Evolutionary conservation across 805 yeast genomes (phyloP).

Genomic region (Saccharomyces mikatae): DNA sequence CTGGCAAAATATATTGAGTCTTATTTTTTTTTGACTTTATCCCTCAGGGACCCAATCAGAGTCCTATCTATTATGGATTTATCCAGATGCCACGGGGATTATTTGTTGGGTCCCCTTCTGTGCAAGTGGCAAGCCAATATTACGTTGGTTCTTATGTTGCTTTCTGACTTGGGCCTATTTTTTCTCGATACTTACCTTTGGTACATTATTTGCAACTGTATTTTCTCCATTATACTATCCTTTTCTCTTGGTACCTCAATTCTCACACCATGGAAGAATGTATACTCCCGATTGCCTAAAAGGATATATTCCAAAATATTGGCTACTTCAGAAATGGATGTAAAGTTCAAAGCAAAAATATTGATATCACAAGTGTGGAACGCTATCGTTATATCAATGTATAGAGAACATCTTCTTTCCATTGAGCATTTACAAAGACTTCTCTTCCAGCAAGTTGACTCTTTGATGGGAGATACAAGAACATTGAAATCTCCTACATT

Average conservation of each 20-base stretch:
- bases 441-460: slow-evolving; percentile 45
- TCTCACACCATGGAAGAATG: slow-evolving; percentile 85
- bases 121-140: slow-evolving; percentile 53
- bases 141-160: slow-evolving; percentile 43
- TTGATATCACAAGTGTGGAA: slow-evolving; percentile 74
- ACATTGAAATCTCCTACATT: slow-evolving; percentile 63
- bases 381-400: slow-evolving; percentile 74
- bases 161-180: slow-evolving; percentile 61
- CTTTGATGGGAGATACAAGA: slow-evolving; percentile 31
- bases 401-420: slow-evolving; percentile 68
- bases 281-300: slow-evolving; percentile 67
- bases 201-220: slow-evolving; percentile 76
- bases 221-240: slow-evolving; percentile 63
- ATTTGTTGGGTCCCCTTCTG: slow-evolving; percentile 41
- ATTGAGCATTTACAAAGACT: slow-evolving; percentile 64
- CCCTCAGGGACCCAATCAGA: slow-evolving; percentile 65
- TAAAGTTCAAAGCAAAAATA: slow-evolving; percentile 43
- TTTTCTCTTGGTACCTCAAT: slow-evolving; percentile 70
- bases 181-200: slow-evolving; percentile 77
- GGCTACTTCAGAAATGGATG: slow-evolving; percentile 40
- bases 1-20: slow-evolving; percentile 66
- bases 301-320: slow-evolving; percentile 66
- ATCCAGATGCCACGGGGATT: slow-evolving; percentile 55
- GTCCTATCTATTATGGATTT: slow-evolving; percentile 53
- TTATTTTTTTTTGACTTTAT: slow-evolving; percentile 65